A percentile compares a stretch with the other conserved stretches of the same genome.
Evolutionary conservation across 2,329 filamentous ascomycete species (phyloP).

Genomic region (Aspergillus brasiliensis): DNA sequence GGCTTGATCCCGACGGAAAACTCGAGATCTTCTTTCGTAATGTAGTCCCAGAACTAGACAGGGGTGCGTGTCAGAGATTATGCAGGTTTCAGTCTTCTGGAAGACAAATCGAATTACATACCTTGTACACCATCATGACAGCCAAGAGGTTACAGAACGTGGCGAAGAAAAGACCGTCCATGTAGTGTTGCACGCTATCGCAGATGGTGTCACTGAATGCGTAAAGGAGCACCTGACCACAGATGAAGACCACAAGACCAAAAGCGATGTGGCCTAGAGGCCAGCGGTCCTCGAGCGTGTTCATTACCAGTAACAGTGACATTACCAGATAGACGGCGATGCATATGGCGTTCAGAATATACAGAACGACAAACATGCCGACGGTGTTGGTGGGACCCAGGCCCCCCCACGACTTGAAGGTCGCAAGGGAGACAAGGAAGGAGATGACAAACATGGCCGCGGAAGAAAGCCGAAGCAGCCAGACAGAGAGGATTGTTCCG

Average conservation of each 20-base stretch:
- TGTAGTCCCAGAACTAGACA: constrained; percentile 93
- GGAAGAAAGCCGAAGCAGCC: constrained; percentile 81
- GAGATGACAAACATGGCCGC: constrained; percentile 80
- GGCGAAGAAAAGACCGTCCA: constrained; percentile 92
- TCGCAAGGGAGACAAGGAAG: constrained; percentile 84
- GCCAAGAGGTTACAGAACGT: constrained; percentile 90
- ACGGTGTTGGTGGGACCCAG: constrained; percentile 82
- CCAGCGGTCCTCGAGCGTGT: constrained; percentile 94
- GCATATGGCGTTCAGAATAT: constrained; percentile 85
- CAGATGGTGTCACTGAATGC: constrained; percentile 86
- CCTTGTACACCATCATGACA: constrained; percentile 99
- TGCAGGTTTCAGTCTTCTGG: constrained; percentile 22
- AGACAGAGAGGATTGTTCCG: constrained; percentile 88
- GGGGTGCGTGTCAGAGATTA: constrained; percentile 19
- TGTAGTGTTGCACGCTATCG: constrained; percentile 80
- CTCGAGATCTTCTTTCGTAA: constrained; percentile 96
- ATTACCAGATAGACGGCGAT: constrained; percentile 82
- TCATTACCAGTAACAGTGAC: constrained; percentile 84
- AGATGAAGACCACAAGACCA: constrained; percentile 85
- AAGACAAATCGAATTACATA: constrained; percentile 39
- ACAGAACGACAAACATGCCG: constrained; percentile 87
- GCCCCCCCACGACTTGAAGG: constrained; percentile 89
- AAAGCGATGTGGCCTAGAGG: constrained; percentile 89
- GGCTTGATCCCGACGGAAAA: constrained; percentile 94
- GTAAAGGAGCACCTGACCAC: constrained; percentile 91